phyloP scores from a whole-genome alignment of 805 yeast genomes.

The Kazachstania kunashirensis region DNA sequence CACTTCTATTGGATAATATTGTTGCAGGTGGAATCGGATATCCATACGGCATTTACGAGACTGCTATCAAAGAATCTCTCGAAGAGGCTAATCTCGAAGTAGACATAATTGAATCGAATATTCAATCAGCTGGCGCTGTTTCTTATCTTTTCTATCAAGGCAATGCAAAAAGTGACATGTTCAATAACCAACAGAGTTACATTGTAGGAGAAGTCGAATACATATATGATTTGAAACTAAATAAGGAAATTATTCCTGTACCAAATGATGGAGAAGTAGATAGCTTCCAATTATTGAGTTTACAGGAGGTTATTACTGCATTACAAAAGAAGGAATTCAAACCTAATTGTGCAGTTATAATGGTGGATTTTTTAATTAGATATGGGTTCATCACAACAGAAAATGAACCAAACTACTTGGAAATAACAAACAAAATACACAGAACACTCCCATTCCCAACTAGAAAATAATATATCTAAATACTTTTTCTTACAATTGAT shows the following conservation, averaged over 20 bases:
- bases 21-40: slow-evolving; percentile 92
- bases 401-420: slow-evolving; percentile 55
- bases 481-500: too few relatives aligned
- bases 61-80: slow-evolving; percentile 72
- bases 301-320: slow-evolving; percentile 46
- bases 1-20: slow-evolving; percentile 84
- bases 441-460: slow-evolving; percentile 62
- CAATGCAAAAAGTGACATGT: slow-evolving; percentile 14
- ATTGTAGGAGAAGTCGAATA: slow-evolving; percentile 86
- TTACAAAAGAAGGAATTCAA: slow-evolving; percentile 59
- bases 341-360: slow-evolving; percentile 76
- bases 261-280: slow-evolving; percentile 72
- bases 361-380: slow-evolving; percentile 79
- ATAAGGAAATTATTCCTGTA: slow-evolving; percentile 39
- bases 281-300: slow-evolving; percentile 52
- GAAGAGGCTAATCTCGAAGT: slow-evolving; percentile 82
- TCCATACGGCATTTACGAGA: slow-evolving; percentile 66
- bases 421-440: slow-evolving; percentile 53
- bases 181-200: slow-evolving; percentile 40
- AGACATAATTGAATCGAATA: slow-evolving; percentile 38
- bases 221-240: slow-evolving; percentile 59
- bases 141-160: slow-evolving; percentile 48
- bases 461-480: background rate
- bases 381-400: slow-evolving; percentile 64
- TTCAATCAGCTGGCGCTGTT: slow-evolving; percentile 51